Base-by-base conservation (phyloP, 2,329 filamentous ascomycete species). In the Zasmidium citrigriseum region DNA sequence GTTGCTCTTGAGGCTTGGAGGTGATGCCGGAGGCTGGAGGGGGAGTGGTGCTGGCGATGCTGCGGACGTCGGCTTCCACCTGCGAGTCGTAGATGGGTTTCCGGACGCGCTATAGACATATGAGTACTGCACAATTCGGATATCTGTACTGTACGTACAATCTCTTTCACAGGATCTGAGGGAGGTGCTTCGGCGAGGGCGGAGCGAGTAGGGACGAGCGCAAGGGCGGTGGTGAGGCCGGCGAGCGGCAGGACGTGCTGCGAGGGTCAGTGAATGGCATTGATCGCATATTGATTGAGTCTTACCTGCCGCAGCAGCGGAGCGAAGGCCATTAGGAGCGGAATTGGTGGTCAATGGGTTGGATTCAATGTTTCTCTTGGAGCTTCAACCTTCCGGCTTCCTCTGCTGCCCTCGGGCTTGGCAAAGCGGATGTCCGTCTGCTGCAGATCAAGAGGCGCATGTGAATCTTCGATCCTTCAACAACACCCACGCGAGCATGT, bases 41-140 rank as follows among this genome's bases (percentile, higher is more conserved):
- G 63, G 76, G 70, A 57, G 73, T 72, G 52, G 74, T 73, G 63
- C 74, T 69, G 71, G 72, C 64, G 74, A 74, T 70, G 67, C 70
- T 60, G 68, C 71, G 66, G 64, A 68, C 52, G 46, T 69, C 58
- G 59, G 66, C 59, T 68, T 72, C 62, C 66, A 66, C 66, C 65
- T 69, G 65, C 65, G 80, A 77, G 77, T 93, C 90, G 83, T 96
- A 96, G 78, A 96, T 95, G 64, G 91, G 88, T 68, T 59, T 67
- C 65, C 78, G 78, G 67, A 64, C 41, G 62, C 70, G 72, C 72
- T 72, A 52, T 44, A 38, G 3, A 9, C 14, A 4, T 24, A 51
- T 66, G 34, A 64, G 61, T 55, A 11, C 50, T 10, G 12, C 1
- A 65, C 10, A n/a, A 12, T 5, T 14, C 16, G 4, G 16, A 22